Evolutionary conservation across 495 filamentous ascomycete species (phyloP), one percentile per base, ranked within the genome.

Genomic region (Hyaloscypha bicolor): DNA sequence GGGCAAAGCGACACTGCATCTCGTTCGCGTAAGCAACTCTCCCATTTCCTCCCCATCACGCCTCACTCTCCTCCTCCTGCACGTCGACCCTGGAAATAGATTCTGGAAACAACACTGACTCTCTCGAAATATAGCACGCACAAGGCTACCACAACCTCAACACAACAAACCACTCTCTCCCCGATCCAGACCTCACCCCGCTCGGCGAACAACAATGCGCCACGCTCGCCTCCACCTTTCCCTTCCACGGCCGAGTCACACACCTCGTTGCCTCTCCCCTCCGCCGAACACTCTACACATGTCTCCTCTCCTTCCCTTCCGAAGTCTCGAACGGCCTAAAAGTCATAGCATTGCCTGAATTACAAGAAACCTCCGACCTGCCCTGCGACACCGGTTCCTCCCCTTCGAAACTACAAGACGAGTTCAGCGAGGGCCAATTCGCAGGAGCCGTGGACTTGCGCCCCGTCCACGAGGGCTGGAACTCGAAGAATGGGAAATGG

Each of bases 141-240:
- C 83, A 96, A 82, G 93, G 92, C 77, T 81, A 86, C 73, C 94
- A 97, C 82, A 97, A 98, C 80, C 85, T 96, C 73, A 80, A 70
- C 64, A 71, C 73, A n/a, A 86, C 80, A 52, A 93, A 93, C 80
- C 88, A 96, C 73, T 75, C 79, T 65, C 80, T 96, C 55, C 87
- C 73, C 19, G 94, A 98, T 72, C 92, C 94, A 3, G 77, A 85
- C 63, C 86, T 98, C 39, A 97, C 94, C 16, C 79, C 86, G 5
- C 82, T 90, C 4, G 94, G 94, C 73, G 81, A 88, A 71, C 67
- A 85, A 16, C 94, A 97, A 86, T 97, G 94, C 79, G 74, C 72
- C 4, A 74, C 79, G 5, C 87, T 97, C 31, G 74, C 79, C 61
- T 70, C 79, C 3, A 73, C 62, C 31, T 96, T 97, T 77, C 90